Evolutionary conservation across 257 asterid genomes (phyloP), one percentile per base, ranked within the genome.

Genomic region (Orobanche coerulescens): DNA sequence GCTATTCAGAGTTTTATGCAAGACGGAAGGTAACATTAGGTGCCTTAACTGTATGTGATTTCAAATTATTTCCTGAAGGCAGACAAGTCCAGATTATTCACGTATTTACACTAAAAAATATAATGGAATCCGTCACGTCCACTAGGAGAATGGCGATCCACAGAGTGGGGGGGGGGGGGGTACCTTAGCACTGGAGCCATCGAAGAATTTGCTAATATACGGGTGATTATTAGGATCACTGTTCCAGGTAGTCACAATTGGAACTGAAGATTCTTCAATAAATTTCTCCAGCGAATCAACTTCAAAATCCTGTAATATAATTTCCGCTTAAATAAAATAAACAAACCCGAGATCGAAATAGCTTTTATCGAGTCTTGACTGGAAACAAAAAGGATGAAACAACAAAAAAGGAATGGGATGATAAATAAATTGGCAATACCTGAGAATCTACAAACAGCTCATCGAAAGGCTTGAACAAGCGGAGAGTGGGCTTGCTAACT

Each of bases 381-480:
- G 12, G 18, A 8, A 58, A 58, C 15, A 46, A 8, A 47, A 12
- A 37, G 14, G 20, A 49, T 16, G 40, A 36, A 64, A 54, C 0
- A n/a, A 60, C 31, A 10, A 50, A 5, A 46, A 24, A 30, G 52
- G 14, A 43, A 25, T 34, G 50, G 14, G 1, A 5, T 44, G 16
- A 34, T 4, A 48, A 20, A 51, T 23, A 49, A 10, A 6, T 7
- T 1, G 20, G 31, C 19, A 58, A 48, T 73, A 84, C 97, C 88
- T 90, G 78, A 34, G 58, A 71, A 72, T 90, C 97, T 19, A 79
- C 84, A 58, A 84, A 51, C 16, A 74, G 74, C 66, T 84, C 94
- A 75, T 89, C 97, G 23, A 89, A 89, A 63, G 95, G 95, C 84
- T 89, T 89, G 26, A 86, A 72, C 69, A 89, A 49, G 42, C 95